phyloP scores from a whole-genome alignment of 495 filamentous ascomycete species.

The Penicillium coprophilum region DNA sequence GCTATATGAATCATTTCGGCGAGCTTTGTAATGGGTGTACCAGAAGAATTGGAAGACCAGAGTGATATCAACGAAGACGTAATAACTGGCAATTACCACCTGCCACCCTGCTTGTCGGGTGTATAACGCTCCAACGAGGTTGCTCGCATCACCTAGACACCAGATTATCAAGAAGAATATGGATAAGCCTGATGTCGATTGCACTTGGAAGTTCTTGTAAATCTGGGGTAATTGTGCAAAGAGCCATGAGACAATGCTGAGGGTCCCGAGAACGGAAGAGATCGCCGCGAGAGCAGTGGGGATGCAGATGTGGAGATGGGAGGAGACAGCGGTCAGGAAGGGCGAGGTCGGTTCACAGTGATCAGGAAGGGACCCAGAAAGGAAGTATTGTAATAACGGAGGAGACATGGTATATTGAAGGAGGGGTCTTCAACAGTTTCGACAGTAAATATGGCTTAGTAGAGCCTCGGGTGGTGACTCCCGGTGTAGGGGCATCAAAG shows the following conservation, averaged over 20 bases:
- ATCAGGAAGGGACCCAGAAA: slow-evolving; percentile 46
- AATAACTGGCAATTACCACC: slow-evolving; percentile 66
- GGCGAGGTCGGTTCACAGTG: slow-evolving; percentile 64
- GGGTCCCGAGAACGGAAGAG: slow-evolving; percentile 62
- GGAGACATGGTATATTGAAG: slow-evolving; percentile 28
- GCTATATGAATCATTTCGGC: slow-evolving; percentile 31
- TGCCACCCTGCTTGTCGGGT: slow-evolving; percentile 71
- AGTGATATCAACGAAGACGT: slow-evolving; percentile 64
- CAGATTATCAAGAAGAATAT: slow-evolving; percentile 69
- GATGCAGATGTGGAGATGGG: slow-evolving; percentile 63
- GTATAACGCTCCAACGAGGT: slow-evolving; percentile 63
- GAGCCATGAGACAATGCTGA: slow-evolving; percentile 72
- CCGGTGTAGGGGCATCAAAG: not conserved
- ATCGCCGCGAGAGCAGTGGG: slow-evolving; percentile 65
- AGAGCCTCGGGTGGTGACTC: not conserved
- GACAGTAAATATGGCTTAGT: not conserved
- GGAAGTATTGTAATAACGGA: slow-evolving; percentile 31
- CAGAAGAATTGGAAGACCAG: slow-evolving; percentile 67
- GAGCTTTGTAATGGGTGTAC: slow-evolving; percentile 57
- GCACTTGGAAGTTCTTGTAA: slow-evolving; percentile 64
- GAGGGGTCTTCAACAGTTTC: not conserved
- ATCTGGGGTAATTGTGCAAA: slow-evolving; percentile 77
- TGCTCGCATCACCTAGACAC: slow-evolving; percentile 68
- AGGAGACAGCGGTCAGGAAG: slow-evolving; percentile 59
- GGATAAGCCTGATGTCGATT: slow-evolving; percentile 67